These are phyloP conservation scores for Grosmannia huntii DNA, from an alignment of 2,329 filamentous ascomycete species.

Conservation along the genomic window DNA sequence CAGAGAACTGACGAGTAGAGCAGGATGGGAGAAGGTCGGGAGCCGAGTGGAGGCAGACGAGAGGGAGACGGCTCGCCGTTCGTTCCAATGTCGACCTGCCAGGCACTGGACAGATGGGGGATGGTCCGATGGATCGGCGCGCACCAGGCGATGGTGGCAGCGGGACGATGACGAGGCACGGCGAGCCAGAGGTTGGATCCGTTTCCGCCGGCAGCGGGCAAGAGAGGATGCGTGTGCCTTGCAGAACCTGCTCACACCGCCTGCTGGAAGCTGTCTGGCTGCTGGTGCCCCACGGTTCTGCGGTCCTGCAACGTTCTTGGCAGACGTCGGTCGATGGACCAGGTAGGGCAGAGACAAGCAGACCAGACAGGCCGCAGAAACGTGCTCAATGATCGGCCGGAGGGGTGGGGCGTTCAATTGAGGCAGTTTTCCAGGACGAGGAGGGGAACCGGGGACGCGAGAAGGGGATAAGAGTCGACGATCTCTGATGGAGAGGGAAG, in stretches of 20 bases:
- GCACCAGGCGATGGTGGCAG: background rate
- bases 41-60: background rate
- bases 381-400: background rate
- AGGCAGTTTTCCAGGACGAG: background rate
- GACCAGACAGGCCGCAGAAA: background rate
- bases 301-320: background rate
- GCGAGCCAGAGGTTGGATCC: too few species aligned
- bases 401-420: background rate
- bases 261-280: background rate
- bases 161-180: background rate
- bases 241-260: slow-evolving; percentile 1
- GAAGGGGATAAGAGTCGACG: background rate
- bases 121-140: background rate
- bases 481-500: background rate
- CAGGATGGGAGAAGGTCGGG: background rate
- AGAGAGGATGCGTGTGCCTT: background rate
- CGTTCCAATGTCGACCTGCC: too few species aligned
- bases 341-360: background rate
- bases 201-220: background rate
- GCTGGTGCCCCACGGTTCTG: background rate
- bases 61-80: too few species aligned
- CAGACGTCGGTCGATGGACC: background rate
- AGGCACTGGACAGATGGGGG: too few species aligned
- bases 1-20: background rate
- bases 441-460: background rate